Evolutionary conservation across 2,329 filamentous ascomycete genomes (phyloP), one percentile per base, ranked within the genome.

Genomic region (Exophiala mesophila): DNA sequence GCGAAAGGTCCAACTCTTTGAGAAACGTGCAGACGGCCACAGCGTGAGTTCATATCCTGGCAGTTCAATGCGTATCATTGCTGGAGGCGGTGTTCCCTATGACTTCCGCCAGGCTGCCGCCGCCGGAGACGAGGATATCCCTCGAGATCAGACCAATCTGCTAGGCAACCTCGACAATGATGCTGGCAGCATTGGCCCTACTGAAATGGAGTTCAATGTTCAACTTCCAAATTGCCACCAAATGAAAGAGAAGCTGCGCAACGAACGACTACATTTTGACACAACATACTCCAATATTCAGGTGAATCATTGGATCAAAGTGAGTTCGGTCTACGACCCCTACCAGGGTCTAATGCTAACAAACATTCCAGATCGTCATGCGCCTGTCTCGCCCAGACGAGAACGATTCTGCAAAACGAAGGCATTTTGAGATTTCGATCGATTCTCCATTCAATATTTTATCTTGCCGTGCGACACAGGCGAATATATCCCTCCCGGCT

Each of bases 221-320:
- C 88, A 94, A 66, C 74, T 96, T 36, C 89, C 89, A 8, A 94
- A 86, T 24, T 96, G 89, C 59, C 80, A 86, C 55, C 82, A 83
- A 59, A 89, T 94, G 83, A 75, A 69, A 54, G 79, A 84, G 16
- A 84, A 82, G 56, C 82, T 89, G 57, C 73, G 74, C 49, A 59
- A 63, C 18, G 73, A 78, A 45, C 76, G 79, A 46, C 67, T 96
- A 45, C 84, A 95, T 61, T 90, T 90, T 39, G 88, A 95, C 60
- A 94, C 88, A 41, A 94, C 88, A 44, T 95, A 90, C 73, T 85
- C 88, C 59, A 94, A 94, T 50, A 90, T 94, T 39, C 87, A 92
- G 57, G 88, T 96, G 40, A 88, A 87, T 61, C 89, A 96, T 62
- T 95, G 88, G 88, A 94, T 96, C 63, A 95, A 95, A 78, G 87